These are phyloP conservation scores for Testicularia cyperi DNA, from an alignment of 1,284 basidiomycete species.

Conservation along the genomic window DNA sequence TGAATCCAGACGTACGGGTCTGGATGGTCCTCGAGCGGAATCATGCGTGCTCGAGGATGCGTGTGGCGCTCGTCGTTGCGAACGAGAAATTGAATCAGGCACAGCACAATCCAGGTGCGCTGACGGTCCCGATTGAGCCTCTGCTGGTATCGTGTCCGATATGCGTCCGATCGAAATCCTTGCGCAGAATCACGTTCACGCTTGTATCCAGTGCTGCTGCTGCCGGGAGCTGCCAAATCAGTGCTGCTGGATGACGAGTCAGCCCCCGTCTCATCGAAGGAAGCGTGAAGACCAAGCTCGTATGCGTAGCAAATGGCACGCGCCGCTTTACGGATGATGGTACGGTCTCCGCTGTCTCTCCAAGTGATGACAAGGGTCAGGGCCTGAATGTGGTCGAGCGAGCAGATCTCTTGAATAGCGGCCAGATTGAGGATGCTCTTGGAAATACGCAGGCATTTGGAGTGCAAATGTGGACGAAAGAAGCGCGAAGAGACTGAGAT, in stretches of 20 bases:
- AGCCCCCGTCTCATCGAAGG: conserved; percentile 7
- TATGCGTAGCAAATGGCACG: conserved; percentile 58
- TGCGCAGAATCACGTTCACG: too few relatives aligned
- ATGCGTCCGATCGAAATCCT: conserved; percentile 22
- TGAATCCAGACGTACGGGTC: conserved; percentile 29
- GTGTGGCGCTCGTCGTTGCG: conserved; percentile 17
- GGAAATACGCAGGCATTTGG: conserved; percentile 69
- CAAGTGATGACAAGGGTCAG: conserved; percentile 81
- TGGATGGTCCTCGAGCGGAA: conserved; percentile 28
- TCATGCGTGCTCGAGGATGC: conserved; percentile 15
- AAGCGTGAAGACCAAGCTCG: conserved; percentile 54
- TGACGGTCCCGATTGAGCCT: conserved; percentile 34
- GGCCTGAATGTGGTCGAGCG: conserved; percentile 78
- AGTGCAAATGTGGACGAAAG: conserved; percentile 72
- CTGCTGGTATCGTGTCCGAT: conserved; percentile 1
- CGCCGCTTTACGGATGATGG: conserved; percentile 58
- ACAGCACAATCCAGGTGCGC: conserved; percentile 38
- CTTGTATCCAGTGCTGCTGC: too few relatives aligned
- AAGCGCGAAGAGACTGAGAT: conserved; percentile 82
- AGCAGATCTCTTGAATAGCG: conserved; percentile 73
- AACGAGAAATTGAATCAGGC: conserved; percentile 28
- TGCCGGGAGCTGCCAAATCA: not conserved
- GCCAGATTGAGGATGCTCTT: conserved; percentile 70
- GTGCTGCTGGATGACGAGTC: not conserved
- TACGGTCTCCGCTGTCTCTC: conserved; percentile 65